Percentiles rank a stretch among this genome's conserved stretches.
phyloP scores from a whole-genome alignment of 768 basidiomycete genomes.

The Psilocybe azurescens region DNA sequence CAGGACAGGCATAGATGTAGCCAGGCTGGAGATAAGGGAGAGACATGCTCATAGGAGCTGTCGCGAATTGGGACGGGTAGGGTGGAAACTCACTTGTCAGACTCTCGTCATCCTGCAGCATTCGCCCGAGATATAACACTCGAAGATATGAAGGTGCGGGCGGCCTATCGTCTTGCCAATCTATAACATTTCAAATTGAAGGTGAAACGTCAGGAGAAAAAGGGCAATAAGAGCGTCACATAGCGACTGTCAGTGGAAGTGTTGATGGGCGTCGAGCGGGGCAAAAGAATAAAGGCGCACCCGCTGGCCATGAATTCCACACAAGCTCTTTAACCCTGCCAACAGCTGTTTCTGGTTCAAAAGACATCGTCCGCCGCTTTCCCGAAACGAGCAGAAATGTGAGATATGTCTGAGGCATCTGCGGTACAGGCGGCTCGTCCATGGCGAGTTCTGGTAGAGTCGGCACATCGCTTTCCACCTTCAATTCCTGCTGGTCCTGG shows the following conservation, averaged over 20 bases:
- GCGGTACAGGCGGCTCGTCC: conserved; percentile 44
- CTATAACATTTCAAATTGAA: conserved; percentile 34
- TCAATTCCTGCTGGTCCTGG: conserved; percentile 16
- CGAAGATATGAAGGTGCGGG: conserved; percentile 80
- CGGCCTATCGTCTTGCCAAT: conserved; percentile 82
- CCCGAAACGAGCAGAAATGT: conserved; percentile 80
- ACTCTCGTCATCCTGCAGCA: conserved; percentile 86
- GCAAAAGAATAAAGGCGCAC: conserved; percentile 41
- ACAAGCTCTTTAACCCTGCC: conserved; percentile 83
- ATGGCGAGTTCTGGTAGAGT: conserved; percentile 12
- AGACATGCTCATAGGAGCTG: neutral
- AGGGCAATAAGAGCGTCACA: conserved; percentile 1
- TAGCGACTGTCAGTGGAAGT: conserved; percentile 16
- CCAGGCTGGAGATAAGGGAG: neutral
- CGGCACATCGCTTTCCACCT: conserved; percentile 12
- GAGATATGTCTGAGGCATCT: conserved; percentile 65
- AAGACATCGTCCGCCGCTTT: conserved; percentile 68
- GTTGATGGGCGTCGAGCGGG: neutral
- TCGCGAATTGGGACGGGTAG: conserved; percentile 8
- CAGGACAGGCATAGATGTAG: neutral
- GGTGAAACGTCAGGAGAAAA: conserved; percentile 2
- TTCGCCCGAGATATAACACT: conserved; percentile 76
- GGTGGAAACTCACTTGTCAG: conserved; percentile 55
- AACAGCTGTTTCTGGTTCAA: conserved; percentile 76
- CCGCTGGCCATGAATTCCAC: conserved; percentile 83